A percentile compares a stretch with the other conserved stretches of the same genome.
These are phyloP conservation scores for Sarcodon aspratus DNA, from an alignment of 768 basidiomycete genomes.

Conservation along the genomic window DNA sequence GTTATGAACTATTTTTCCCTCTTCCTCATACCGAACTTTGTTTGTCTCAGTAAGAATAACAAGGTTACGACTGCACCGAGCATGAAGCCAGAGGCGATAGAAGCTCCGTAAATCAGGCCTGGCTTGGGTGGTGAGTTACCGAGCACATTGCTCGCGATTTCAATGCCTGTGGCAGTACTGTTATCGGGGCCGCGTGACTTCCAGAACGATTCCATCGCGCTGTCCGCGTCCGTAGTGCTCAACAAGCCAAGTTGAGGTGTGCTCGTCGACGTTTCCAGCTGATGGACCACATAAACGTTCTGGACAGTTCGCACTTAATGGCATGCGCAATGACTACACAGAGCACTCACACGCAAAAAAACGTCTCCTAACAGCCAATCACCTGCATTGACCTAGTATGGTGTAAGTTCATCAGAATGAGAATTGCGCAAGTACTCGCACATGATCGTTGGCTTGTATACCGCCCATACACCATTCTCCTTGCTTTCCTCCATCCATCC, in stretches of 20 bases:
- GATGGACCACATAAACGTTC: conserved; percentile 46
- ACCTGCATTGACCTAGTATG: conserved; percentile 32
- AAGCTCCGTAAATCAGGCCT: conserved; percentile 15
- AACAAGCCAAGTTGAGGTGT: conserved; percentile 35
- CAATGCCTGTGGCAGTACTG: conserved; percentile 10
- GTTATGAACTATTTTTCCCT: too few relatives aligned
- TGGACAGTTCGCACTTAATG: conserved; percentile 9
- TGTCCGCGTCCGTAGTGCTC: conserved; percentile 27
- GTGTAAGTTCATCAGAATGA: conserved; percentile 1
- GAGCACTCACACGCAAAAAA: conserved; percentile 35
- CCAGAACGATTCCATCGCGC: conserved; percentile 28
- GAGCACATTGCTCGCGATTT: conserved; percentile 6
- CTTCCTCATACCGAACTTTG: too few relatives aligned
- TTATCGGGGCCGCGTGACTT: conserved; percentile 30
- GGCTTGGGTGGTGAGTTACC: conserved; percentile 6
- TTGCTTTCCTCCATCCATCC: conserved; percentile 27
- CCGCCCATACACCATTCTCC: conserved; percentile 47
- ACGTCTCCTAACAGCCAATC: conserved; percentile 56
- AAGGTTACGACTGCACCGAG: conserved; percentile 19
- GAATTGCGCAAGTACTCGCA: conserved; percentile 12
- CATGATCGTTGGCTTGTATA: conserved; percentile 40
- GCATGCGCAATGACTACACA: conserved; percentile 1
- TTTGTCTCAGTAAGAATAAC: conserved; percentile 3
- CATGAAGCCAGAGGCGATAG: conserved; percentile 23
- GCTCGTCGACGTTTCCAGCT: conserved; percentile 24